Percentiles rank a stretch among this genome's conserved stretches.
phyloP scores from a whole-genome alignment of 371 early-diverging fungal species.

The Mortierella sp. region DNA sequence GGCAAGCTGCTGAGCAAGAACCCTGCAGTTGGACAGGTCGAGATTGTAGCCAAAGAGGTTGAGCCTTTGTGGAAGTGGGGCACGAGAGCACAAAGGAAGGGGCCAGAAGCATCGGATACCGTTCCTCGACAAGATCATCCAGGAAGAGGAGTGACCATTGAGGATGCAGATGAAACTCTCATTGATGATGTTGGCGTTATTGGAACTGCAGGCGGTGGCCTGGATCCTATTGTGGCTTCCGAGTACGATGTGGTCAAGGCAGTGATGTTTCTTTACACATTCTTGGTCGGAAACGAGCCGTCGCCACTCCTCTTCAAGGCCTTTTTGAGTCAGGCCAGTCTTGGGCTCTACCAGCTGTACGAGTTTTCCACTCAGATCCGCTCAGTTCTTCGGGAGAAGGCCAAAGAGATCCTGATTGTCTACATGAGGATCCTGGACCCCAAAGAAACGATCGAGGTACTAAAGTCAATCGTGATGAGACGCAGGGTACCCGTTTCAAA shows the following conservation, averaged over 20 bases:
- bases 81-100: conserved; percentile 27
- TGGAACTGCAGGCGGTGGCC: conserved; percentile 23
- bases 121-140: not conserved
- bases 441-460: conserved; percentile 62
- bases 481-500: conserved; percentile 33
- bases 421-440: conserved; percentile 70
- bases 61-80: conserved; percentile 61
- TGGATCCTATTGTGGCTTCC: conserved; percentile 61
- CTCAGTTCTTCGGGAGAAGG: conserved; percentile 64
- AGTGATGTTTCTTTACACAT: conserved; percentile 64
- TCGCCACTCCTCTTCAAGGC: conserved; percentile 70
- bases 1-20: conserved; percentile 68
- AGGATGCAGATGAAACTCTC: conserved; percentile 27
- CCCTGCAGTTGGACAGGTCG: conserved; percentile 63
- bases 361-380: conserved; percentile 68
- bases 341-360: conserved; percentile 74
- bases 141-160: conserved; percentile 45
- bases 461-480: conserved; percentile 70
- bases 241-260: conserved; percentile 62
- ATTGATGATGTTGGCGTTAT: not conserved
- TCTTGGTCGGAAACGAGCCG: conserved; percentile 78
- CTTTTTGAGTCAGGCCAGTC: conserved; percentile 64
- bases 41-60: conserved; percentile 67
- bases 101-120: conserved; percentile 32
- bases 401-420: conserved; percentile 65